These are phyloP conservation scores for Sarocladium kiliense DNA, from an alignment of 2,329 filamentous ascomycete species.

Conservation along the genomic window DNA sequence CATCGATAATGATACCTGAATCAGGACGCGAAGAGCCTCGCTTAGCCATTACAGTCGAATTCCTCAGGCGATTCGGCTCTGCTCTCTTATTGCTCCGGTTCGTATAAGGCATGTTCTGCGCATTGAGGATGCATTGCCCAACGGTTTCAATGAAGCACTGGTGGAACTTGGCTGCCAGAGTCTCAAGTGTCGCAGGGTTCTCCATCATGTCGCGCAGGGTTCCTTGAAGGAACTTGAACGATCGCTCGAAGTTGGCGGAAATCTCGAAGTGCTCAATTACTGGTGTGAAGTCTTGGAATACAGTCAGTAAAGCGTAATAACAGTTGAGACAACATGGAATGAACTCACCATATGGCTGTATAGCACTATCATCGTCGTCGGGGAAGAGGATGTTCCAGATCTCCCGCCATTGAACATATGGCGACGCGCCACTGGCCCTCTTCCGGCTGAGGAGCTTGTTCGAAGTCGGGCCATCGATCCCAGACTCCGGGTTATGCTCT, in stretches of 20 bases:
- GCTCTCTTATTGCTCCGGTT: constrained; percentile 36
- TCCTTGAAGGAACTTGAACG: constrained; percentile 26
- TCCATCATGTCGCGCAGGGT: constrained; percentile 32
- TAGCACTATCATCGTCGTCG: constrained; percentile 29
- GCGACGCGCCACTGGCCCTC: constrained; percentile 30
- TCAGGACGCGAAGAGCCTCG: constrained; percentile 25
- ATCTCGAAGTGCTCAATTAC: constrained; percentile 38
- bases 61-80: constrained; percentile 19
- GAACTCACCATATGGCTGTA: constrained; percentile 24
- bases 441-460: constrained; percentile 35
- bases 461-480: constrained; percentile 34
- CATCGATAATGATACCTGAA: constrained; percentile 33
- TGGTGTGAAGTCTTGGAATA: constrained; percentile 29
- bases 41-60: constrained; percentile 11
- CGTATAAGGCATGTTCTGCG: constrained; percentile 31
- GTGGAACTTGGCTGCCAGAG: constrained; percentile 32
- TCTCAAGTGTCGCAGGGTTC: constrained; percentile 31
- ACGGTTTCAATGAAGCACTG: constrained; percentile 35
- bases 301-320: constrained; percentile 7
- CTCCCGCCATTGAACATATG: constrained; percentile 34
- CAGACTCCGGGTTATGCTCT: constrained; percentile 33
- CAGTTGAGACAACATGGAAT: not conserved
- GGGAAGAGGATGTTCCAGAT: constrained; percentile 38
- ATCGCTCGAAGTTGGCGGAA: constrained; percentile 25
- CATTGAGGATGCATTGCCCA: constrained; percentile 28